Evolutionary conservation across 805 yeast species (phyloP), one percentile per base, ranked within the genome.

Genomic region (Lipomyces lipofer): DNA sequence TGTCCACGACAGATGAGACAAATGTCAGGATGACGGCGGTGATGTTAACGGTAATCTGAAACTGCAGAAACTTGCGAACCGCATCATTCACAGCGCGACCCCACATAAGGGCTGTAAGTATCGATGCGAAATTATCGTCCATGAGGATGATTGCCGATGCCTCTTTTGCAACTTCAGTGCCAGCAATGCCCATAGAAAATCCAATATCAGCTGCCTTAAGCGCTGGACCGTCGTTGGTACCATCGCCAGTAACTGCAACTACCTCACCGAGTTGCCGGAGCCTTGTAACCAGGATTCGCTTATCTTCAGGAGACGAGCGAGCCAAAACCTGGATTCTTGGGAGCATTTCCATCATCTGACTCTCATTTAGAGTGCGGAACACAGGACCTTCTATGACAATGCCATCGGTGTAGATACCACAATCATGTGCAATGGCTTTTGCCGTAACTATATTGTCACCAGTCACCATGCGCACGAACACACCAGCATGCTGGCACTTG

Each of bases 171-270:
- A 92, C 97, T 72, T 92, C 99, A 2, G 98, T 92, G 63, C 99
- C 99, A 5, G 95, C 79, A 55, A 90, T 88, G 62, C 99, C 99
- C 99, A 92, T 92, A 2, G 97, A 88, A 67, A 92, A 91, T 1
- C 99, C 99, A 54, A 92, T 95, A 72, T 92, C 97, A 0, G 98
- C 99, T 50, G 90, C 76, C 68, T 91, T 88, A 66, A 92, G 78
- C 2, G 98, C 97, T 9, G 97, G 97, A 0, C 97, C 98, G 77
- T 92, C 99, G 69, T 92, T 92, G 9, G 97, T 91, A 72, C 99
- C 99, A 70, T 92, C 99, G 67, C 98, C 99, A 33, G 99, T 92
- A 36, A 91, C 97, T 1, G 98, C 98, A 46, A 94, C 98, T 35
- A 90, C 95, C 66, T 92, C 97, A 22, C 94, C 94, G 65, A 82